phyloP scores from a whole-genome alignment of 257 asterid genomes.

The Lantana camara region DNA sequence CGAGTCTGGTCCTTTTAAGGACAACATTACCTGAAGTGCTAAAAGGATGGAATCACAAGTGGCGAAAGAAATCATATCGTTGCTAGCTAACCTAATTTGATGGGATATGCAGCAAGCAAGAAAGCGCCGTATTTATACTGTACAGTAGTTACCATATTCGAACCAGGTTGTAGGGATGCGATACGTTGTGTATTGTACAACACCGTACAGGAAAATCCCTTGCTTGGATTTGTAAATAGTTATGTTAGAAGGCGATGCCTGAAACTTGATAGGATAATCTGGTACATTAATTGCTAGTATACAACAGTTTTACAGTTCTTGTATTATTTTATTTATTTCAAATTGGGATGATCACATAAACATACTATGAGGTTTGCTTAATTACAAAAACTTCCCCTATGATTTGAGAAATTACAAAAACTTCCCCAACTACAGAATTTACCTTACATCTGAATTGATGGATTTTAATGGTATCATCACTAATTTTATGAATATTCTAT shows the following conservation, averaged over 20 bases:
- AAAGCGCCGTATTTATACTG: conserved; percentile 14
- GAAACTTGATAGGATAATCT: not conserved
- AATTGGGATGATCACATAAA: too few relatives aligned
- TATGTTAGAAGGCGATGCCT: too few relatives aligned
- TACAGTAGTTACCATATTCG: conserved; percentile 4
- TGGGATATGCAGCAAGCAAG: conserved; percentile 14
- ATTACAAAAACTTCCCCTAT: too few relatives aligned
- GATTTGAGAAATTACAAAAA: too few relatives aligned
- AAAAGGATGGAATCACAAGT: not conserved
- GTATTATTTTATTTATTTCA: too few relatives aligned
- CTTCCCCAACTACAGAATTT: too few relatives aligned
- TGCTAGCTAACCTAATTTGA: not conserved
- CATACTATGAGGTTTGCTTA: too few relatives aligned
- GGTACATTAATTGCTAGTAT: not conserved
- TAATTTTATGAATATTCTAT: too few relatives aligned
- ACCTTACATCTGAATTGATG: too few relatives aligned
- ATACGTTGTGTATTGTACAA: conserved; percentile 21
- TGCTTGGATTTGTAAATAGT: conserved; percentile 11
- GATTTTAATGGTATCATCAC: too few relatives aligned
- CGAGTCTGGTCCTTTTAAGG: conserved; percentile 89
- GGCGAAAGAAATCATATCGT: not conserved
- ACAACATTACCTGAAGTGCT: conserved; percentile 34
- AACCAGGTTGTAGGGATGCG: conserved; percentile 8
- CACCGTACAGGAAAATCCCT: conserved; percentile 3
- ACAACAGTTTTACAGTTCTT: too few relatives aligned